Evolutionary conservation across 257 asterid species (phyloP).

Genomic region (Solanum stenotomum): DNA sequence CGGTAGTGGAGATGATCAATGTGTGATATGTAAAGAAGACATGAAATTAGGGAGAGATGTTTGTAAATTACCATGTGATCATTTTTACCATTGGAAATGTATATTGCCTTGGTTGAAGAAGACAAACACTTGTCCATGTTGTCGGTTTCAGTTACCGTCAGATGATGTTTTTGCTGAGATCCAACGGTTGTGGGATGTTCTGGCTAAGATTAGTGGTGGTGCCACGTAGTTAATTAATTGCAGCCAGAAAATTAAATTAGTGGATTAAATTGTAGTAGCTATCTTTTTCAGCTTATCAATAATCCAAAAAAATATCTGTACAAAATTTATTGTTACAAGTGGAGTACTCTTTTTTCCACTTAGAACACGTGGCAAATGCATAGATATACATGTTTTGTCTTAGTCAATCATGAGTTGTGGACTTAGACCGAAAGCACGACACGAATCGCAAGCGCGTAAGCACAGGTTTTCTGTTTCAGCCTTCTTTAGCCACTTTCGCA

Average conservation of each 20-base stretch:
- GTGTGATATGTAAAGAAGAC: conserved; percentile 76
- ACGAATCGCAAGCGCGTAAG: too few relatives aligned
- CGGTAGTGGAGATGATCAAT: conserved; percentile 28
- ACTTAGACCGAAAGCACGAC: too few relatives aligned
- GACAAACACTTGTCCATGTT: conserved; percentile 75
- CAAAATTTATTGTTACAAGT: neutral
- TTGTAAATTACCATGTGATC: conserved; percentile 77
- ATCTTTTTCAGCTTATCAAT: neutral
- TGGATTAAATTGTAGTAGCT: neutral
- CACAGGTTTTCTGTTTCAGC: too few relatives aligned
- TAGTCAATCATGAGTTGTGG: neutral
- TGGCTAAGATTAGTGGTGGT: conserved; percentile 27
- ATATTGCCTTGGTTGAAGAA: conserved; percentile 65
- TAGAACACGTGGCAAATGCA: neutral
- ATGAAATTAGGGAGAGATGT: conserved; percentile 70
- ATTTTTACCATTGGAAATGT: conserved; percentile 80
- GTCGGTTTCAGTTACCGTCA: conserved; percentile 70
- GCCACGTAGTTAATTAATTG: neutral
- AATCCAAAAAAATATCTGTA: neutral
- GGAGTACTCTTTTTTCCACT: neutral
- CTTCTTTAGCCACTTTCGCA: too few relatives aligned
- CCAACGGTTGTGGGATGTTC: conserved; percentile 53
- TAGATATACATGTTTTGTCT: neutral
- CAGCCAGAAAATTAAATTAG: neutral
- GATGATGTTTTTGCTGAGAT: conserved; percentile 68